Evolutionary conservation across 2,329 filamentous ascomycete species (phyloP), one percentile per base, ranked within the genome.

Genomic region (Penicillium sp.): DNA sequence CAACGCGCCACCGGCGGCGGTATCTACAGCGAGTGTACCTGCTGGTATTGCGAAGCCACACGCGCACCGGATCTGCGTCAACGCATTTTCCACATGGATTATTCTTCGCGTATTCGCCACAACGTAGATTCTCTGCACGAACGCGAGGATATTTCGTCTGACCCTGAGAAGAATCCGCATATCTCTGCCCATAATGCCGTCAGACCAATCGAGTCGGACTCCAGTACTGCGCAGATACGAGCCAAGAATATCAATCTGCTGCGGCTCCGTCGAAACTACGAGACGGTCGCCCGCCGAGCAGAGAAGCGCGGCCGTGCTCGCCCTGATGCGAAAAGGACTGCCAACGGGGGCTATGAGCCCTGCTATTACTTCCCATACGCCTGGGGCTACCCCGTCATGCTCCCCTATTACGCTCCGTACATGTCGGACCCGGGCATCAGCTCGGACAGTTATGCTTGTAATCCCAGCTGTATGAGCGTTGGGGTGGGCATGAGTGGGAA

Each of bases 161-260:
- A 78, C 47, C 71, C 75, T 3, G 70, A 78, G 43, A 79, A 77
- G 45, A 81, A 79, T 18, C 78, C 83, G 0, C 87, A 91, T 62
- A 84, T 91, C 52, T 87, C 83, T 0, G 76, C 84, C 0, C 87
- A 91, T 72, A 88, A 83, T 58, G 78, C 85, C 1, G 80, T 89
- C 6, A 67, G 67, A 5, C 58, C 54, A 18, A 5, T 7, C 11
- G 29, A 32, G 3, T 7, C 8, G 29, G 8, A 7, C 29, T 3
- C 29, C 29, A 32, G 3, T 11, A 11, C 3, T 32, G 29, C 11
- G 8, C 29, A 32, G 11, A 3, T 11, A 8, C 29, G 29, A 32
- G 29, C 29, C 7, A 7, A 11, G 11, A 32, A 32, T 3, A 7
- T 32, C 11, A 7, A 32, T 7, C 2, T 11, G 1, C 11, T 71